Evolutionary conservation across 139 green algal species (phyloP).

Genomic region (Tetratostichococcus sp.): DNA sequence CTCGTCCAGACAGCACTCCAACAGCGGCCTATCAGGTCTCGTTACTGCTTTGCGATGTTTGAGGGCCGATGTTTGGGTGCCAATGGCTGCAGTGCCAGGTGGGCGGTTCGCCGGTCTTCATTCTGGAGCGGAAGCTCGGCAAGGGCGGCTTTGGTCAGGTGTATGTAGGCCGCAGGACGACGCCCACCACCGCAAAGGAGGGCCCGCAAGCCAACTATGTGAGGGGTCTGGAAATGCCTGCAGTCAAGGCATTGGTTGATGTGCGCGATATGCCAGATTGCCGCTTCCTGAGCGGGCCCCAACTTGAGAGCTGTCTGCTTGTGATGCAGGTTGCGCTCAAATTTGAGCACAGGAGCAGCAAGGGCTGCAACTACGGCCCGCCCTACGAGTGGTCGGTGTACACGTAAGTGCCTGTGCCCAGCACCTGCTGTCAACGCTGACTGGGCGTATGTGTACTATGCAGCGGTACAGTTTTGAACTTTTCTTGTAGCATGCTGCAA

Average conservation of each 20-base stretch:
- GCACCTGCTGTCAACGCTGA: too few relatives aligned
- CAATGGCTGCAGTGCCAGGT: constrained; percentile 67
- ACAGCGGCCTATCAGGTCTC: too few relatives aligned
- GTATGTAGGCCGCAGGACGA: constrained; percentile 70
- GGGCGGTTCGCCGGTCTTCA: constrained; percentile 79
- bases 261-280: too few relatives aligned
- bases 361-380: constrained; percentile 97
- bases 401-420: too few relatives aligned
- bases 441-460: too few relatives aligned
- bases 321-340: constrained; percentile 87
- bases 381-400: constrained; percentile 99
- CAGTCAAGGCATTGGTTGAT: neutral
- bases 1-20: too few relatives aligned
- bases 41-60: neutral
- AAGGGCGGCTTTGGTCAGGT: constrained; percentile 95
- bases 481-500: too few relatives aligned
- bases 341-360: constrained; percentile 95
- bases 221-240: too few relatives aligned
- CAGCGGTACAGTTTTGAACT: too few relatives aligned
- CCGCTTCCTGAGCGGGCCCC: too few relatives aligned
- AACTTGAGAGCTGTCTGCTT: too few relatives aligned
- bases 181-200: constrained; percentile 65
- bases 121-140: constrained; percentile 85
- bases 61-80: neutral
- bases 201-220: constrained; percentile 73